Evolutionary conservation across 441 rosid species (phyloP).

Genomic region (Hura crepitans): DNA sequence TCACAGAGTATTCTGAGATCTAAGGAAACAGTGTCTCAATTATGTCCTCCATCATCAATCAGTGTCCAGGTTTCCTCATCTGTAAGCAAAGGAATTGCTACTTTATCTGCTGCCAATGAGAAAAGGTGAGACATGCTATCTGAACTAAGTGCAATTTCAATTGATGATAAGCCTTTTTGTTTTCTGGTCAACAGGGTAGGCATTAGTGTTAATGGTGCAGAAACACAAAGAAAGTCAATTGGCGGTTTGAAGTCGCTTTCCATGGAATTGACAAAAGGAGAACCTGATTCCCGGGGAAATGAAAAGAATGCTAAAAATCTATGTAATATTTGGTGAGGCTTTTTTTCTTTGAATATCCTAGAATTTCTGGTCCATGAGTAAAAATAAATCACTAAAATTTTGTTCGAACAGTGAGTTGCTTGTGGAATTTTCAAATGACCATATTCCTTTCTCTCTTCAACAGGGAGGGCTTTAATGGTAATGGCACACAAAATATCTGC

Average conservation of each 20-base stretch:
- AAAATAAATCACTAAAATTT: background rate
- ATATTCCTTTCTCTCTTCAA: conserved; percentile 22
- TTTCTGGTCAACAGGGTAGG: conserved; percentile 22
- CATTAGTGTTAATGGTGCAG: conserved; percentile 21
- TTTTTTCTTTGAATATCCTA: conserved; percentile 9
- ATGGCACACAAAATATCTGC: conserved; percentile 15
- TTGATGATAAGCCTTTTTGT: background rate
- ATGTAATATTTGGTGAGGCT: conserved; percentile 30
- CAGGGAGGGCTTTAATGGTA: conserved; percentile 23
- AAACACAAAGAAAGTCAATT: conserved; percentile 26
- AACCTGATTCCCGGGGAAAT: conserved; percentile 26
- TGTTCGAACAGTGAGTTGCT: background rate
- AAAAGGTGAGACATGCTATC: conserved; percentile 31
- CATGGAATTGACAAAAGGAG: conserved; percentile 21
- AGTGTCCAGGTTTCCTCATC: conserved; percentile 29
- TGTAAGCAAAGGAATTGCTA: conserved; percentile 27
- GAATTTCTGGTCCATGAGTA: conserved; percentile 1
- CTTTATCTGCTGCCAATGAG: conserved; percentile 24
- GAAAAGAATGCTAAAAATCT: conserved; percentile 26
- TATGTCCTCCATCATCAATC: conserved; percentile 28
- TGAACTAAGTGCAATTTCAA: conserved; percentile 9
- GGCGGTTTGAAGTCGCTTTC: conserved; percentile 22
- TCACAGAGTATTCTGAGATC: conserved; percentile 39
- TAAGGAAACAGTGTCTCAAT: conserved; percentile 29
- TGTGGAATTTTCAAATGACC: background rate